These are phyloP conservation scores for Cucumis melo DNA, from an alignment of 306 rosid genomes.

Conservation along the genomic window DNA sequence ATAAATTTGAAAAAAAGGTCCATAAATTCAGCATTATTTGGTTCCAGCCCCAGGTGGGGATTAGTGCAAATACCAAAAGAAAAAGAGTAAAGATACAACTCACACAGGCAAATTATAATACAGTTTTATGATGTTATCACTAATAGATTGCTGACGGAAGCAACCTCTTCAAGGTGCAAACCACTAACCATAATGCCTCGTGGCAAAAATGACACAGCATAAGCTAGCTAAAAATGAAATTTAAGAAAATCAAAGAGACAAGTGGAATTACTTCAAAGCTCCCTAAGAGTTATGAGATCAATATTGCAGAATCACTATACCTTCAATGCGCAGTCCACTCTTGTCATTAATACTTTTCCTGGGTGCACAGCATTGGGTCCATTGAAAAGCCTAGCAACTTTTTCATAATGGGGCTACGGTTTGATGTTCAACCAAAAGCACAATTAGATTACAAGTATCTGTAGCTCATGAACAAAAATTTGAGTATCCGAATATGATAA, in stretches of 20 bases:
- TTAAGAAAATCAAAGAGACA: not conserved
- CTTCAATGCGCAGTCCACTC: slow-evolving; percentile 92
- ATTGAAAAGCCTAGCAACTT: slow-evolving; percentile 90
- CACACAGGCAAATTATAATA: not conserved
- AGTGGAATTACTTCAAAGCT: not conserved
- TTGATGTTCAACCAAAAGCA: slow-evolving; percentile 7
- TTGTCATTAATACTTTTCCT: slow-evolving; percentile 68
- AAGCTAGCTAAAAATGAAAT: not conserved
- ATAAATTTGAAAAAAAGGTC: not conserved
- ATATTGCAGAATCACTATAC: slow-evolving; percentile 20
- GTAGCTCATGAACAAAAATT: not conserved
- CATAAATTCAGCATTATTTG: not conserved
- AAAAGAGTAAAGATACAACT: not conserved
- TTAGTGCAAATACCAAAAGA: not conserved
- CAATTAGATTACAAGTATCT: not conserved
- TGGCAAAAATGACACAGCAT: not conserved
- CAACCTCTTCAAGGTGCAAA: not conserved
- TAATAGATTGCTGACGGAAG: not conserved
- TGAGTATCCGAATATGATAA: not conserved
- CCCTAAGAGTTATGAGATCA: not conserved
- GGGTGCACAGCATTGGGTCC: slow-evolving; percentile 95
- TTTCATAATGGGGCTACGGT: slow-evolving; percentile 83
- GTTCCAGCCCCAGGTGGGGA: not conserved
- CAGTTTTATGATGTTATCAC: not conserved
- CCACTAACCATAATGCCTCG: not conserved